Percentiles rank a stretch among this genome's conserved stretches.
Conservation (phyloP, 768 basidiomycete genomes). For the Boletus fagicola region DNA sequence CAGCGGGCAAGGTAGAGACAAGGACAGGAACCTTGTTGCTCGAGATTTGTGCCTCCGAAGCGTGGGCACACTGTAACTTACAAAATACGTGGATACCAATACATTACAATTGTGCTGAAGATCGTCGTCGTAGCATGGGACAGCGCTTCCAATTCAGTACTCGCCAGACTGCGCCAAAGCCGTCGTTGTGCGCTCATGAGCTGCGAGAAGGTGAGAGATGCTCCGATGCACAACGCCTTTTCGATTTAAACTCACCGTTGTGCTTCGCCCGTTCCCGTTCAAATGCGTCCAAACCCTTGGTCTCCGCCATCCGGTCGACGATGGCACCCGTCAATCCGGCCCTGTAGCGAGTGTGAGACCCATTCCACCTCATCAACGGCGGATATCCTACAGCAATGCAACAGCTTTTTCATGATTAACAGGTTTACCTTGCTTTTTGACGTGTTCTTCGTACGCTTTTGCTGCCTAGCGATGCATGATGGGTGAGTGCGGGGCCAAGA, state of each 20-base stretch:
- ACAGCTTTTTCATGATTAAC: constrained; percentile 24
- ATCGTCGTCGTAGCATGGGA: not conserved
- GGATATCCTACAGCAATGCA: constrained; percentile 23
- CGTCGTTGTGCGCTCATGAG: constrained; percentile 5
- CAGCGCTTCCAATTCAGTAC: constrained; percentile 10
- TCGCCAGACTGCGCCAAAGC: constrained; percentile 16
- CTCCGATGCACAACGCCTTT: too few relatives aligned
- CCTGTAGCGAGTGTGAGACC: constrained; percentile 10
- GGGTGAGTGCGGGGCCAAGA: not conserved
- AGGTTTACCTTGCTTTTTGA: constrained; percentile 19
- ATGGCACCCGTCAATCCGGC: constrained; percentile 28
- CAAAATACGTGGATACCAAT: constrained; percentile 10
- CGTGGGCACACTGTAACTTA: constrained; percentile 55
- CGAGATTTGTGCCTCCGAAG: constrained; percentile 74
- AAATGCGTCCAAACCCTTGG: constrained; percentile 22
- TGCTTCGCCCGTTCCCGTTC: constrained; percentile 23
- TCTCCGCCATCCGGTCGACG: constrained; percentile 27
- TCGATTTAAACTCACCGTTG: constrained; percentile 16
- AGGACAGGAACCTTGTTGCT: constrained; percentile 67
- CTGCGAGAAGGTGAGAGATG: constrained; percentile 12
- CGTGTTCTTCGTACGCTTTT: constrained; percentile 29
- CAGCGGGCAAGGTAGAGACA: constrained; percentile 66
- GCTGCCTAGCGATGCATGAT: constrained; percentile 21
- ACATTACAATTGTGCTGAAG: constrained; percentile 5
- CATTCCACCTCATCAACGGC: too few relatives aligned